Percentiles rank a stretch among this genome's conserved stretches.
These are phyloP conservation scores for Elymus sibiricus DNA, from an alignment of 176 grass and related monocot genomes.

Conservation along the genomic window DNA sequence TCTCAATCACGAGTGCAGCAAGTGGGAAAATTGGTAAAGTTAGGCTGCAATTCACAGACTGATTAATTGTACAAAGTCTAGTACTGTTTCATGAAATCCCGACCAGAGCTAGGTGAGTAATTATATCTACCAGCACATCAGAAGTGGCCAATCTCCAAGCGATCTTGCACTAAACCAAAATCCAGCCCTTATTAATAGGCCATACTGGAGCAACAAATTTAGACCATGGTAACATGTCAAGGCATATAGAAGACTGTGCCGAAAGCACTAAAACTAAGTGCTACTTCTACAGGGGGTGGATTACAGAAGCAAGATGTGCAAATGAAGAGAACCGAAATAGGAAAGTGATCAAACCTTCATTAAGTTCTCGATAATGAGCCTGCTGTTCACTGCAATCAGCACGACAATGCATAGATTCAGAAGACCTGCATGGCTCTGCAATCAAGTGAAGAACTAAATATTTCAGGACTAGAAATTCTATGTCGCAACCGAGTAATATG, in stretches of 20 bases:
- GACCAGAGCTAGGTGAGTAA: slow-evolving; percentile 2
- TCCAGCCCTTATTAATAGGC: slow-evolving; percentile 90
- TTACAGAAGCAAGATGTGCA: neutral
- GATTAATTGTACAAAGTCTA: slow-evolving; percentile 18
- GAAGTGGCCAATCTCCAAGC: slow-evolving; percentile 82
- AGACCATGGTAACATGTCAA: slow-evolving; percentile 11
- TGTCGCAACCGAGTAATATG: neutral
- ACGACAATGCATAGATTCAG: slow-evolving; percentile 98
- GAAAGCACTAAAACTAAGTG: slow-evolving; percentile 19
- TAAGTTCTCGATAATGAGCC: slow-evolving; percentile 97
- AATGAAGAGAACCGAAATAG: neutral
- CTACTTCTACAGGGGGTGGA: neutral
- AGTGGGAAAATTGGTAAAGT: slow-evolving; percentile 72
- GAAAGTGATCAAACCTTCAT: slow-evolving; percentile 71
- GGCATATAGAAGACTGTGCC: neutral
- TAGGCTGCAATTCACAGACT: slow-evolving; percentile 68
- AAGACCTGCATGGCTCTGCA: slow-evolving; percentile 97
- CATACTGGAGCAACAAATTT: slow-evolving; percentile 67
- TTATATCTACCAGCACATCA: slow-evolving; percentile 90
- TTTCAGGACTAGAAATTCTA: slow-evolving; percentile 17
- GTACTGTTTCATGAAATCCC: neutral
- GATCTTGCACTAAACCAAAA: slow-evolving; percentile 97
- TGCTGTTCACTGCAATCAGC: slow-evolving; percentile 87
- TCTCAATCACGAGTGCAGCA: slow-evolving; percentile 63
- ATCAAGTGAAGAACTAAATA: slow-evolving; percentile 22